These are phyloP conservation scores for Xylaria acuta DNA, from an alignment of 495 filamentous ascomycete species.

Conservation along the genomic window DNA sequence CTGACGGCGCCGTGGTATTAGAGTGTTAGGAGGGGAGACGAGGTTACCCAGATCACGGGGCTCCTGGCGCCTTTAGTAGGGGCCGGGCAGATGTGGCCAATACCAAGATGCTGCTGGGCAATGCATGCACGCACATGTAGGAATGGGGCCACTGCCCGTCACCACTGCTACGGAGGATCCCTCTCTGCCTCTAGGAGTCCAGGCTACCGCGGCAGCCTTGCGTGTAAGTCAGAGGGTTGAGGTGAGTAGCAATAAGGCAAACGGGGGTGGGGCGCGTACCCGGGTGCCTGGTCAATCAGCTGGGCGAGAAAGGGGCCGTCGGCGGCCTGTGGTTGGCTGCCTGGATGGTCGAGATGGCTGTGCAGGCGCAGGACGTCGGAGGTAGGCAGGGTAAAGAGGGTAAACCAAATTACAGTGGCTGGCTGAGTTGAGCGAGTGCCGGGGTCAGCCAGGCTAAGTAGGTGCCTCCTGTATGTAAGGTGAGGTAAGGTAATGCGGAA, in stretches of 20 bases:
- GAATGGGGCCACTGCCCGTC: neutral
- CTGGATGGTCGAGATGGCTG: neutral
- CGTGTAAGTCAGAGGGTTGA: conserved; percentile 4
- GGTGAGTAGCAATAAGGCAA: neutral
- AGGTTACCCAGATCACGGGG: neutral
- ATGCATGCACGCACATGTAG: neutral
- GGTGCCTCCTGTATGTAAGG: too few species aligned
- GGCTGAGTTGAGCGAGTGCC: neutral
- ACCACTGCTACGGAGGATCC: neutral
- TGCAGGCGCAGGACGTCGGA: neutral
- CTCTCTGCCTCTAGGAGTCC: neutral
- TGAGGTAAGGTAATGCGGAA: neutral
- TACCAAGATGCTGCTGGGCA: neutral
- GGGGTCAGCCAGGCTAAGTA: neutral
- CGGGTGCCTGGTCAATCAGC: neutral
- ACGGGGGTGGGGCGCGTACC: neutral
- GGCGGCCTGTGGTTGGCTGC: conserved; percentile 2
- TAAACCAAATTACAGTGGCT: neutral
- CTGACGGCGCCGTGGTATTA: neutral
- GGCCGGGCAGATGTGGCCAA: neutral
- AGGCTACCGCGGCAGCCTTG: conserved; percentile 13
- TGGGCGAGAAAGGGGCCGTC: neutral
- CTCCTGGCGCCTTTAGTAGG: neutral
- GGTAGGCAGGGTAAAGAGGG: neutral
- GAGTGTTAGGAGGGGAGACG: neutral